phyloP scores from a whole-genome alignment of 768 basidiomycete genomes.

The Dentipellis fragilis region DNA sequence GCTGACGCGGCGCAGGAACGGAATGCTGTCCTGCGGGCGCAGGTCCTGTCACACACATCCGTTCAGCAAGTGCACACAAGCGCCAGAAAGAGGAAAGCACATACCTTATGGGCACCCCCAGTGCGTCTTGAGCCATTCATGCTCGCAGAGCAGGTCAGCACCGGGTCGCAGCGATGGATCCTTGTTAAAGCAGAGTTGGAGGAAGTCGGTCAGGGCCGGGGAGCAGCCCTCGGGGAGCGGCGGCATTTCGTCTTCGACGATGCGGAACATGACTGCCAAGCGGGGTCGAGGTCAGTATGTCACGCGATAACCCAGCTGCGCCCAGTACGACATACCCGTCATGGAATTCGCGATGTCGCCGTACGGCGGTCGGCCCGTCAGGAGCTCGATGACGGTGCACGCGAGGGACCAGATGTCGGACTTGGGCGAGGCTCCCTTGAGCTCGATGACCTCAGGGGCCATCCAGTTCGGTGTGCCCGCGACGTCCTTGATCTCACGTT shows the following conservation, averaged over 20 bases:
- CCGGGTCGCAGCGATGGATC: constrained; percentile 75
- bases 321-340: constrained; percentile 47
- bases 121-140: constrained; percentile 79
- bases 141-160: constrained; percentile 80
- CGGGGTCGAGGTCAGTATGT: constrained; percentile 1
- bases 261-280: constrained; percentile 83
- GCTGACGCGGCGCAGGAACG: constrained; percentile 88
- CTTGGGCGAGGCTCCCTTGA: constrained; percentile 88
- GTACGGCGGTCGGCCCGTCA: constrained; percentile 90
- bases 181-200: constrained; percentile 85
- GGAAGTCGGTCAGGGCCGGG: constrained; percentile 65
- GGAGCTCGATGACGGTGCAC: constrained; percentile 88
- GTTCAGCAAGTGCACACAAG: background rate
- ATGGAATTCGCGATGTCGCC: constrained; percentile 82
- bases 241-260: constrained; percentile 89
- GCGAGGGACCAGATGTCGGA: constrained; percentile 95
- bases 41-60: constrained; percentile 41
- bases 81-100: constrained; percentile 7
- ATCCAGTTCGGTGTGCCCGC: constrained; percentile 99
- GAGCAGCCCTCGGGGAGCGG: constrained; percentile 78
- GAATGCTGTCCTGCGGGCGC: constrained; percentile 89
- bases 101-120: constrained; percentile 74
- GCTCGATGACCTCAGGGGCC: constrained; percentile 96
- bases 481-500: constrained; percentile 73
- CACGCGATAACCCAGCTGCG: background rate